Conservation (phyloP, 192 early-diverging fungal genomes). For the Coemansia sp. region DNA sequence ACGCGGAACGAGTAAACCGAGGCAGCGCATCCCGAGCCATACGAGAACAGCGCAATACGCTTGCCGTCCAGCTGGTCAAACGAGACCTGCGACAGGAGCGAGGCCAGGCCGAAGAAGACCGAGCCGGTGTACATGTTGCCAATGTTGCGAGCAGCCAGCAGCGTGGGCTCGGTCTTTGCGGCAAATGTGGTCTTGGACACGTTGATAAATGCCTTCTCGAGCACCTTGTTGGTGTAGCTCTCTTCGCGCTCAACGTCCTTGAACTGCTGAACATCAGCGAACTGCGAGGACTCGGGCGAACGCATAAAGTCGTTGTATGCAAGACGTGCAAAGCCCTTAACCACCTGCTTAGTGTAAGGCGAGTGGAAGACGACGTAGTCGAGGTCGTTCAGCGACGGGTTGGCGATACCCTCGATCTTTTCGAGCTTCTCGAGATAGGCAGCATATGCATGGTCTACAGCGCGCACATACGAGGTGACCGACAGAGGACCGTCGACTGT, state of each 20-base stretch:
- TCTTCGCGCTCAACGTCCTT: slow-evolving; percentile 60
- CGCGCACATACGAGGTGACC: slow-evolving; percentile 87
- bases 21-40: slow-evolving; percentile 94
- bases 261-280: slow-evolving; percentile 57
- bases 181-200: slow-evolving; percentile 73
- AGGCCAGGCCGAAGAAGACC: slow-evolving; percentile 72
- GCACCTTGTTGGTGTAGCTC: slow-evolving; percentile 80
- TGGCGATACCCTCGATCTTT: slow-evolving; percentile 22
- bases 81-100: slow-evolving; percentile 72
- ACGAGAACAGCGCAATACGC: slow-evolving; percentile 88
- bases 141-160: slow-evolving; percentile 82
- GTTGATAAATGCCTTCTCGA: slow-evolving; percentile 89
- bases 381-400: slow-evolving; percentile 53
- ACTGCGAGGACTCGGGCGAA: slow-evolving; percentile 64
- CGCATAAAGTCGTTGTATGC: slow-evolving; percentile 90
- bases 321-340: slow-evolving; percentile 90
- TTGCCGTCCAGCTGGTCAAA: slow-evolving; percentile 73
- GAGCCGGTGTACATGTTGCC: slow-evolving; percentile 93
- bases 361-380: slow-evolving; percentile 94
- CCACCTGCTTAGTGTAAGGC: slow-evolving; percentile 96
- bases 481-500: slow-evolving; percentile 95
- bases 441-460: slow-evolving; percentile 85
- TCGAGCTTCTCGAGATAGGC: slow-evolving; percentile 78
- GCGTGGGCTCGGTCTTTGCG: slow-evolving; percentile 71
- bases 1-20: slow-evolving; percentile 93